These are phyloP conservation scores for Alternaria arborescens DNA, from an alignment of 2,329 filamentous ascomycete species.

Conservation along the genomic window DNA sequence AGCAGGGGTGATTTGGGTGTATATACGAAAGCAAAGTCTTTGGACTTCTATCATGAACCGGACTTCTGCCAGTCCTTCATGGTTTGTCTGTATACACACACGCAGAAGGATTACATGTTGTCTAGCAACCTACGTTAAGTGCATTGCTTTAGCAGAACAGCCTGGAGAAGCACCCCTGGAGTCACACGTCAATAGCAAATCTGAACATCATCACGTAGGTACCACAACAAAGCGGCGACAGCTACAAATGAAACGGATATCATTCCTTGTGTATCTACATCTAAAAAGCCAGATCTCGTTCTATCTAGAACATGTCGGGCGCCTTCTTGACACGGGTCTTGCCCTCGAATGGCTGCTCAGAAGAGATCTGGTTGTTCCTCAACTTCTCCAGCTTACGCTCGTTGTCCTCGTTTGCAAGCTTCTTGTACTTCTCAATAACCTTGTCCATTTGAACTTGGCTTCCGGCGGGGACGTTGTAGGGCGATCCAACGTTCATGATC, in stretches of 20 bases:
- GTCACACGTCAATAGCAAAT: too few species aligned
- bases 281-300: background rate
- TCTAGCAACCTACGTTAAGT: too few species aligned
- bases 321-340: constrained; percentile 34
- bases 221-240: background rate
- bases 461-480: constrained; percentile 71
- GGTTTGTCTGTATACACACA: too few species aligned
- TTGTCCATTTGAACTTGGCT: constrained; percentile 66
- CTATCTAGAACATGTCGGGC: constrained; percentile 24
- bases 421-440: constrained; percentile 70
- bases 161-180: too few species aligned
- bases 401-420: constrained; percentile 64
- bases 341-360: constrained; percentile 43
- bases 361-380: constrained; percentile 42
- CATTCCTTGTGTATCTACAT: constrained; percentile 36
- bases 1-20: too few species aligned
- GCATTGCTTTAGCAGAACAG: too few species aligned
- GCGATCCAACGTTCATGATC: constrained; percentile 68
- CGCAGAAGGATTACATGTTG: too few species aligned
- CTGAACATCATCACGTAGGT: too few species aligned
- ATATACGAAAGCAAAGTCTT: too few species aligned
- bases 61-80: too few species aligned
- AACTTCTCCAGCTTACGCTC: constrained; percentile 61
- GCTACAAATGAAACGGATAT: constrained; percentile 20
- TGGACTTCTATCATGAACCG: too few species aligned